Conservation (phyloP, 768 basidiomycete species). For the Trametes gibbosa region DNA sequence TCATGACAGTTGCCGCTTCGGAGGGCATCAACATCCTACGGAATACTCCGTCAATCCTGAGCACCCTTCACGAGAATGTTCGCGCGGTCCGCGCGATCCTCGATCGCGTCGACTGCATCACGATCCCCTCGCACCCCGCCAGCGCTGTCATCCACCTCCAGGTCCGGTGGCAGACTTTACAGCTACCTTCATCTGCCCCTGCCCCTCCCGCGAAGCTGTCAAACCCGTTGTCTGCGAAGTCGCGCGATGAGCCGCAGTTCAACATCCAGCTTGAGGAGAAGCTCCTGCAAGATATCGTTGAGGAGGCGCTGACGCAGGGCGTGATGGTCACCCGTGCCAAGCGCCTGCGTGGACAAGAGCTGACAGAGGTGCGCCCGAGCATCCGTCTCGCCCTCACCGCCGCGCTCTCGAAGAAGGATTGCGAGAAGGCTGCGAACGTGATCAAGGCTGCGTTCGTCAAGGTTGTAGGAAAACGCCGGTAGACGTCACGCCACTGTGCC, state of each 20-base stretch:
- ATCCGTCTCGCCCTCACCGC: slow-evolving; percentile 80
- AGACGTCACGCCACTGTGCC: slow-evolving; percentile 12
- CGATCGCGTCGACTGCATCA: slow-evolving; percentile 79
- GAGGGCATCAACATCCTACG: slow-evolving; percentile 81
- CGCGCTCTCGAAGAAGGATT: slow-evolving; percentile 84
- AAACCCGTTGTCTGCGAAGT: slow-evolving; percentile 46
- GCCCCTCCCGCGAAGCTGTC: slow-evolving; percentile 38
- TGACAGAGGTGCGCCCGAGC: slow-evolving; percentile 76
- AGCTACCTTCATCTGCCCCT: slow-evolving; percentile 11
- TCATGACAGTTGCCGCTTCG: slow-evolving; percentile 84
- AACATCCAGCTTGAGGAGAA: slow-evolving; percentile 72
- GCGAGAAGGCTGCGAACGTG: slow-evolving; percentile 79
- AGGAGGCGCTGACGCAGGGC: slow-evolving; percentile 77
- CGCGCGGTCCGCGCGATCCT: slow-evolving; percentile 75
- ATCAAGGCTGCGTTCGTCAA: slow-evolving; percentile 75
- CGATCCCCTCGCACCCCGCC: slow-evolving; percentile 80
- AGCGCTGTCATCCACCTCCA: slow-evolving; percentile 89
- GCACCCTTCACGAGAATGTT: slow-evolving; percentile 77
- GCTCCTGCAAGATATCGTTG: slow-evolving; percentile 88
- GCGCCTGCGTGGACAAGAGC: slow-evolving; percentile 80
- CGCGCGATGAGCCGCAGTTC: slow-evolving; percentile 46
- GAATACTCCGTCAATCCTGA: slow-evolving; percentile 71
- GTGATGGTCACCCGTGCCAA: slow-evolving; percentile 86
- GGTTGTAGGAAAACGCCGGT: slow-evolving; percentile 62
- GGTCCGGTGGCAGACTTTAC: slow-evolving; percentile 41